Evolutionary conservation across 371 early-diverging fungal species (phyloP), one percentile per base, ranked within the genome.

Genomic region (Haplosporangium sp.): DNA sequence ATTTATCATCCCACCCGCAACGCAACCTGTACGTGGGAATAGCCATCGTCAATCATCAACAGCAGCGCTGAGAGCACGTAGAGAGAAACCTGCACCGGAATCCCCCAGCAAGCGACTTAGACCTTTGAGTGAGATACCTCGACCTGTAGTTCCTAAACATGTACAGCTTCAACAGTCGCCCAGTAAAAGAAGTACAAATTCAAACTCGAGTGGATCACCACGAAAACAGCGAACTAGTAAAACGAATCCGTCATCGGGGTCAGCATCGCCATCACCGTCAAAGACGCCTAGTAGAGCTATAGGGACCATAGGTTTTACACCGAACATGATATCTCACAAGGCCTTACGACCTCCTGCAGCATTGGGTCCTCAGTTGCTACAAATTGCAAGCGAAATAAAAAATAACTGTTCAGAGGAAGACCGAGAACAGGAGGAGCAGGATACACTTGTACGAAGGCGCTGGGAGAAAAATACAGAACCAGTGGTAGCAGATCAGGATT

Each of bases 101-200:
- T 65, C 66, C 6, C 64, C 66, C 20, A 65, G 47, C 48, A 72
- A 72, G 37, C 61, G 67, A 8, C 56, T 72, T 37, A 53, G 72
- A 63, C 67, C 72, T 37, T 8, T 72, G 17, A 72, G 72, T 40
- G 72, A 72, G 38, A 17, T 72, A 6, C 57, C 48, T 10, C 44
- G 63, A n/a, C 62, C 63, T 5, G n/a, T 67, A 4, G 62, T 48
- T 47, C 50, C 50, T 9, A 40, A 13, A 17, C n/a, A 34, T 20
- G 20, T 38, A 4, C 67, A 60, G 38, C 15, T 3, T 40, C 57
- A 53, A 13, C 10, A n/a, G 17, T 69, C 69, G 15, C 63, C 56
- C 11, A 35, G 55, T 42, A 62, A 63, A 11, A 55, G n/a, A 57
- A 44, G 47, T 42, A 17, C 38, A 35, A 44, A 45, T 57, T 17